phyloP scores from a whole-genome alignment of 352 stramenopile species.

The Phytopythium aichiense region DNA sequence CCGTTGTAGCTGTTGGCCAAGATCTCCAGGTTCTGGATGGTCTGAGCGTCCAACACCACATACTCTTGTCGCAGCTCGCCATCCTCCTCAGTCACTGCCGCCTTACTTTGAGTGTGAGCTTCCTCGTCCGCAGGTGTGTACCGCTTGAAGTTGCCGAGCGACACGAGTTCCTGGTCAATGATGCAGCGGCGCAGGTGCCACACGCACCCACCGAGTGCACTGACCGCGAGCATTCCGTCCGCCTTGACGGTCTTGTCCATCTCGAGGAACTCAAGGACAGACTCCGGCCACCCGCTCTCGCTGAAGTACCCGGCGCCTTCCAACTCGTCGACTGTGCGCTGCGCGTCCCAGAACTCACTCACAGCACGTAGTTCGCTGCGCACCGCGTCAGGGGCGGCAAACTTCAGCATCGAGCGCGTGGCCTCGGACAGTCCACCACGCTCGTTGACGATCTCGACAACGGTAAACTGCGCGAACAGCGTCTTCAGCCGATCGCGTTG shows the following conservation, averaged over 20 bases:
- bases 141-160: conserved; percentile 67
- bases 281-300: conserved; percentile 59
- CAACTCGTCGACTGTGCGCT: conserved; percentile 90
- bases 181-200: conserved; percentile 77
- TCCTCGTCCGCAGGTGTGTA: conserved; percentile 82
- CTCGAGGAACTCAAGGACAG: conserved; percentile 57
- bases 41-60: conserved; percentile 95
- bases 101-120: conserved; percentile 11
- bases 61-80: conserved; percentile 75
- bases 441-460: conserved; percentile 84
- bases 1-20: conserved; percentile 90
- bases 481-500: conserved; percentile 95
- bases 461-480: conserved; percentile 88
- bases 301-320: conserved; percentile 87
- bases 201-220: conserved; percentile 68
- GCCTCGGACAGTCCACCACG: conserved; percentile 55
- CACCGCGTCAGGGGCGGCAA: conserved; percentile 52
- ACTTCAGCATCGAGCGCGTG: conserved; percentile 75
- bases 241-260: conserved; percentile 64
- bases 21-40: conserved; percentile 97
- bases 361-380: conserved; percentile 59
- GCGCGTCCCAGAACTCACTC: conserved; percentile 89
- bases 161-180: conserved; percentile 81
- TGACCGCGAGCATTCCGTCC: conserved; percentile 61
- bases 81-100: conserved; percentile 7